Percentiles rank a stretch among this genome's conserved stretches.
These are phyloP conservation scores for Talaromyces piceae DNA, from an alignment of 2,329 filamentous ascomycete genomes.

Conservation along the genomic window DNA sequence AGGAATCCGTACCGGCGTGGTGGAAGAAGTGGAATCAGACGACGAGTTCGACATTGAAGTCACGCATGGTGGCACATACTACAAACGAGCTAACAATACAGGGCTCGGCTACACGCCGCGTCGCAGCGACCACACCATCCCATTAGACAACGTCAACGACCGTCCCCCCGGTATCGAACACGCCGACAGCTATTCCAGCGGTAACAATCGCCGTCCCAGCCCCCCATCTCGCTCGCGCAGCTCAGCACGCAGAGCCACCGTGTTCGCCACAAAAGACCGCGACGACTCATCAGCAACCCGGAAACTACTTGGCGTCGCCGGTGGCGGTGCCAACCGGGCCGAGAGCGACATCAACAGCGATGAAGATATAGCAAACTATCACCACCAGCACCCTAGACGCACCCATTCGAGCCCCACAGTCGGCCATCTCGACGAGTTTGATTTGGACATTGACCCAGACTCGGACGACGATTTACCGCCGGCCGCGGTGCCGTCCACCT, in stretches of 20 bases:
- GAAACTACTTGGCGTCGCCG: constrained; percentile 41
- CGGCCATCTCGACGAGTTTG: constrained; percentile 27
- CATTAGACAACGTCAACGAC: constrained; percentile 43
- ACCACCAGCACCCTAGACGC: constrained; percentile 31
- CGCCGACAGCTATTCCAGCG: constrained; percentile 49
- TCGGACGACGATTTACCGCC: constrained; percentile 56
- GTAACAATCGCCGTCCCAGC: constrained; percentile 47
- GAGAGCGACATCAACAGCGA: constrained; percentile 39
- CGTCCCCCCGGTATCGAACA: constrained; percentile 24
- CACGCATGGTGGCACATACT: constrained; percentile 64
- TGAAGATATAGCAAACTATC: constrained; percentile 43
- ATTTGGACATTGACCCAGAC: constrained; percentile 32
- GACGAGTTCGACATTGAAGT: constrained; percentile 96
- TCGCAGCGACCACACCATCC: constrained; percentile 52
- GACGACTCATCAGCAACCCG: constrained; percentile 41
- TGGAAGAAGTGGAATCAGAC: constrained; percentile 94
- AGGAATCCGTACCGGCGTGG: constrained; percentile 90
- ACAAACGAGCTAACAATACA: constrained; percentile 63
- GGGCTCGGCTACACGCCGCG: constrained; percentile 72
- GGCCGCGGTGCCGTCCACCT: constrained; percentile 37
- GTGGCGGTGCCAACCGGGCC: constrained; percentile 30
- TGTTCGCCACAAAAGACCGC: constrained; percentile 38
- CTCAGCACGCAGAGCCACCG: constrained; percentile 46
- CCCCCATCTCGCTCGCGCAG: constrained; percentile 29
- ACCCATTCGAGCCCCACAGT: constrained; percentile 19